Percentiles rank a stretch among this genome's conserved stretches.
phyloP scores from a whole-genome alignment of 257 asterid genomes.

The Voacanga thouarsii region DNA sequence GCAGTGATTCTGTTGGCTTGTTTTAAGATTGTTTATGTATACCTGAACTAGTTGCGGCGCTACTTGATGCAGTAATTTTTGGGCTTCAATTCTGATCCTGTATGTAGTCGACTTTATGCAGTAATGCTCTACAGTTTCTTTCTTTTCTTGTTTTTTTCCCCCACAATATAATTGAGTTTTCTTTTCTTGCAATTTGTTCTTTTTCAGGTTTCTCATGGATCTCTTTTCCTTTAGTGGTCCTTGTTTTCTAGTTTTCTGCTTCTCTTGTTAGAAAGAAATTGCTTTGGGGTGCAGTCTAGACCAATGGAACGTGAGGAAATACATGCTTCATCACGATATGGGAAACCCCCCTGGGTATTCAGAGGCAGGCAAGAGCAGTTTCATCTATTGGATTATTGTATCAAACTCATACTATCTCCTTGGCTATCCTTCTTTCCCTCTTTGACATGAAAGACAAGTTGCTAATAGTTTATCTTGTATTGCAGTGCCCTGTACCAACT shows the following conservation, averaged over 20 bases:
- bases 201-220: neutral
- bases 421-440: neutral
- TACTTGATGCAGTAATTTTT: neutral
- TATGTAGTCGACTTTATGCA: neutral
- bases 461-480: conserved; percentile 16
- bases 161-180: neutral
- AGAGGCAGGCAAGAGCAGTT: conserved; percentile 76
- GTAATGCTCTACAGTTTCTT: neutral
- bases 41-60: neutral
- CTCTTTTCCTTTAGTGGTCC: neutral
- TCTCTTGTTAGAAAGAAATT: conserved; percentile 13
- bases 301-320: conserved; percentile 46
- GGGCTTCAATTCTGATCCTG: neutral
- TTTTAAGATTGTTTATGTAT: neutral
- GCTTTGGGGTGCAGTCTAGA: conserved; percentile 10
- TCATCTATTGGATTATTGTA: neutral
- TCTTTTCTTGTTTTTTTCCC: neutral
- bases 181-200: neutral
- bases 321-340: conserved; percentile 45
- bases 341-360: conserved; percentile 91
- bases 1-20: conserved; percentile 1
- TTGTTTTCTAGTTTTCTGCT: conserved; percentile 3
- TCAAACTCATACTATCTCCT: neutral
- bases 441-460: neutral
- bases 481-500: conserved; percentile 93